These are phyloP conservation scores for Luffa acutangula DNA, from an alignment of 306 rosid species.

Conservation along the genomic window DNA sequence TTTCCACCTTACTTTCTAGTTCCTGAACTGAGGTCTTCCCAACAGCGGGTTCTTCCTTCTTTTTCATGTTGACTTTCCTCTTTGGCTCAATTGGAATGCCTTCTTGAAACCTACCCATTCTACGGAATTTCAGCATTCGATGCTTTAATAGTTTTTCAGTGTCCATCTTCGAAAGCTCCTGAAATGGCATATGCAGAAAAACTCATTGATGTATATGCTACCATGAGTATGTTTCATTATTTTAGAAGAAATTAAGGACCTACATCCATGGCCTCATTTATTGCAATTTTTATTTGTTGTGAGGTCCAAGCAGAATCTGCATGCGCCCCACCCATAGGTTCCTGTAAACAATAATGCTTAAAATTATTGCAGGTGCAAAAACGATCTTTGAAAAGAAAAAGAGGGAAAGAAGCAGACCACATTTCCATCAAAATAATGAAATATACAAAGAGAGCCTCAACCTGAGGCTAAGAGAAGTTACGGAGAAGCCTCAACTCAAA, in stretches of 20 bases:
- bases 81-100: slow-evolving; percentile 61
- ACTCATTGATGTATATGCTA: background rate
- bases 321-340: slow-evolving; percentile 95
- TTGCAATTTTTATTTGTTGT: slow-evolving; percentile 62
- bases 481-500: background rate
- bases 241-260: slow-evolving; percentile 25
- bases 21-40: slow-evolving; percentile 15
- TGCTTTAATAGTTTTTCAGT: slow-evolving; percentile 51
- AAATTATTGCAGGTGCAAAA: background rate
- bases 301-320: slow-evolving; percentile 79
- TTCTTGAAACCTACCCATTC: slow-evolving; percentile 72
- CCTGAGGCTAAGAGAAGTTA: background rate
- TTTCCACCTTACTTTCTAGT: slow-evolving; percentile 8
- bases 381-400: background rate
- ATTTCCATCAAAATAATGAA: background rate
- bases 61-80: slow-evolving; percentile 56
- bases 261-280: slow-evolving; percentile 75
- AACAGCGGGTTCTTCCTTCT: slow-evolving; percentile 29
- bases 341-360: slow-evolving; percentile 35
- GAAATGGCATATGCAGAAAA: slow-evolving; percentile 4
- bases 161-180: slow-evolving; percentile 67
- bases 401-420: background rate
- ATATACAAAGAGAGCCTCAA: background rate
- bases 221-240: slow-evolving; percentile 8
- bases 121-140: slow-evolving; percentile 71